phyloP scores from a whole-genome alignment of 225 moss, liverwort and hornwort species.

The Bryum argenteum region DNA sequence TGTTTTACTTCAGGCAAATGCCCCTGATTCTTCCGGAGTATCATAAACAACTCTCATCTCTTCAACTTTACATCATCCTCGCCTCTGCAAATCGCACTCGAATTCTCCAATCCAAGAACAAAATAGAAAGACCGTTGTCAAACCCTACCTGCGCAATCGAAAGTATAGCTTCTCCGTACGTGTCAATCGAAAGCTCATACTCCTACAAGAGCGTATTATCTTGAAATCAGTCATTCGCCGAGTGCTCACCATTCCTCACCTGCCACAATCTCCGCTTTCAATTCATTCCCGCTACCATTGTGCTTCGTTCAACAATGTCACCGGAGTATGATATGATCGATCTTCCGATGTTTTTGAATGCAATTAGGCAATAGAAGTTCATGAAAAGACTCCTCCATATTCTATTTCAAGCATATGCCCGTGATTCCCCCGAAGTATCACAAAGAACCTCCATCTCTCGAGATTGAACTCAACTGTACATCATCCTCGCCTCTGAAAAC shows the following conservation, averaged over 20 bases:
- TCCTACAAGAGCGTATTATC: not conserved
- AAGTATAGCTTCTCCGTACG: constrained; percentile 3
- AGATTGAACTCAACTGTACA: not conserved
- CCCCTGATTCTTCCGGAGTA: not conserved
- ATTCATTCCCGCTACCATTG: too few species aligned
- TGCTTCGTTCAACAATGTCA: too few species aligned
- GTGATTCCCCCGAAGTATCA: not conserved
- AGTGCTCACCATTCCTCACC: too few species aligned
- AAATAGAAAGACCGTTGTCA: not conserved
- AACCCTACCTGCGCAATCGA: not conserved
- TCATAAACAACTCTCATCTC: not conserved
- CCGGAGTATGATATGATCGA: too few species aligned
- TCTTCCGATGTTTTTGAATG: too few species aligned
- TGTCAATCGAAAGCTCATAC: not conserved
- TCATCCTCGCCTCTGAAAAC: constrained; percentile 4
- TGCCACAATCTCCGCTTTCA: too few species aligned
- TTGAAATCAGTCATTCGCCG: not conserved
- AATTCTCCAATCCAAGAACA: constrained; percentile 15
- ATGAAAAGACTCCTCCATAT: not conserved
- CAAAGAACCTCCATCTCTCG: constrained; percentile 1
- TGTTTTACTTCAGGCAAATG: not conserved
- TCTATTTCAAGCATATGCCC: not conserved
- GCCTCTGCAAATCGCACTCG: constrained; percentile 5
- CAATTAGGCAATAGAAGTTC: too few species aligned
- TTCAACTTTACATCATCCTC: not conserved